Percentiles rank a stretch among this genome's conserved stretches.
These are phyloP conservation scores for Dendrobium catenatum DNA, from an alignment of 106 monocot species.

Conservation along the genomic window DNA sequence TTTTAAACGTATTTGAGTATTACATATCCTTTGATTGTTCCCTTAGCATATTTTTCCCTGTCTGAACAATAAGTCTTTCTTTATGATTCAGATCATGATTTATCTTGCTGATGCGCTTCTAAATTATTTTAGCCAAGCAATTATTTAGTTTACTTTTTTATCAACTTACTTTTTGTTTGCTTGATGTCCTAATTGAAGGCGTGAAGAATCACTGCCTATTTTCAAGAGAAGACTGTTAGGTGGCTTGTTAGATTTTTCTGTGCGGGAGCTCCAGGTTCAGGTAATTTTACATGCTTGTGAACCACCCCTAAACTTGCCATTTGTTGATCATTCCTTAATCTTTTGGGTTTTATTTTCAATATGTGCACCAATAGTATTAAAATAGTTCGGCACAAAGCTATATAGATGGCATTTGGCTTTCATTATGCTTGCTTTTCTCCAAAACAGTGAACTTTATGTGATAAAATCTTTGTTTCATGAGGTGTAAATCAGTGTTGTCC, in stretches of 20 bases:
- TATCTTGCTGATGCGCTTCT: neutral
- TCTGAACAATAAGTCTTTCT: neutral
- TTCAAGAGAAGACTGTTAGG: conserved; percentile 89
- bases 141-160: neutral
- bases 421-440: neutral
- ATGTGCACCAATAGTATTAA: neutral
- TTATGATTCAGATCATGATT: neutral
- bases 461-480: neutral
- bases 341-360: neutral
- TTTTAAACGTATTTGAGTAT: neutral
- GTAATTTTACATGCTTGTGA: conserved; percentile 23
- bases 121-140: neutral
- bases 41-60: neutral
- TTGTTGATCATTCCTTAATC: neutral
- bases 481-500: neutral
- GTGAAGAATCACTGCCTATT: conserved; percentile 87
- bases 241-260: conserved; percentile 88
- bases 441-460: neutral
- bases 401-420: neutral
- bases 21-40: neutral
- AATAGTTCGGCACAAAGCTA: neutral
- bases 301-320: neutral
- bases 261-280: conserved; percentile 93
- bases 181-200: conserved; percentile 30
- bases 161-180: neutral